Conservation (phyloP, 1,284 basidiomycete species). For the Phellopilus nigrolimitatus region DNA sequence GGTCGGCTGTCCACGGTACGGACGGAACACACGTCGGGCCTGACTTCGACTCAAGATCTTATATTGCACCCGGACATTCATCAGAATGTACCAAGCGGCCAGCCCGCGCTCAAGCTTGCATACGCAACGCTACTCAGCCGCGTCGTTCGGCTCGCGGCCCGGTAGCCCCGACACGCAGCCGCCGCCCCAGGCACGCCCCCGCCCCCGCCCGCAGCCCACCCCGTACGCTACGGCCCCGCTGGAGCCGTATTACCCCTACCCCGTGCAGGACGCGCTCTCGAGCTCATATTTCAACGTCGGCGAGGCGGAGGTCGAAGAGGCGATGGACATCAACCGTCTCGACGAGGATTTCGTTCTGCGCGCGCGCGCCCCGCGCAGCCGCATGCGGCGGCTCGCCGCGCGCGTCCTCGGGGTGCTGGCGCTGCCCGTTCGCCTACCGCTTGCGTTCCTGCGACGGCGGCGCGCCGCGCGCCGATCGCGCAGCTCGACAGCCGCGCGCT, state of each 20-base stretch:
- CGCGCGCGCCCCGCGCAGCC: not conserved
- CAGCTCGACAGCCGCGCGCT: not conserved
- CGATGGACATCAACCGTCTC: not conserved
- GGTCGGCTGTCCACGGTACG: no score
- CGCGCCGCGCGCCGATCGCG: no score
- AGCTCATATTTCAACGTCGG: not conserved
- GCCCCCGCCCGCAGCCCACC: not conserved
- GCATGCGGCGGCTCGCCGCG: not conserved
- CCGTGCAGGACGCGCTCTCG: no score
- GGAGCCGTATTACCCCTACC: no score
- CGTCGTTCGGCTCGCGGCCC: not conserved
- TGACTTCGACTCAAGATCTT: no score
- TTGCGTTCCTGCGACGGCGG: not conserved
- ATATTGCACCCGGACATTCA: no score
- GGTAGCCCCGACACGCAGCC: not conserved
- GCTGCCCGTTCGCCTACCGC: not conserved
- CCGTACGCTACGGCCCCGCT: no score
- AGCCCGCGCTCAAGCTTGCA: not conserved
- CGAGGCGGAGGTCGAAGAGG: constrained; percentile 3
- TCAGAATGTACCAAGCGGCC: not conserved
- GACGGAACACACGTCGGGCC: no score
- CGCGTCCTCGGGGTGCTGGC: not conserved
- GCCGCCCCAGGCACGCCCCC: not conserved
- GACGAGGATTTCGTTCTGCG: constrained; percentile 2
- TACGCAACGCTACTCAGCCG: not conserved